Evolutionary conservation across 192 early-diverging fungal genomes (phyloP), one percentile per base, ranked within the genome.

Genomic region (Pilobolus umbonatus): DNA sequence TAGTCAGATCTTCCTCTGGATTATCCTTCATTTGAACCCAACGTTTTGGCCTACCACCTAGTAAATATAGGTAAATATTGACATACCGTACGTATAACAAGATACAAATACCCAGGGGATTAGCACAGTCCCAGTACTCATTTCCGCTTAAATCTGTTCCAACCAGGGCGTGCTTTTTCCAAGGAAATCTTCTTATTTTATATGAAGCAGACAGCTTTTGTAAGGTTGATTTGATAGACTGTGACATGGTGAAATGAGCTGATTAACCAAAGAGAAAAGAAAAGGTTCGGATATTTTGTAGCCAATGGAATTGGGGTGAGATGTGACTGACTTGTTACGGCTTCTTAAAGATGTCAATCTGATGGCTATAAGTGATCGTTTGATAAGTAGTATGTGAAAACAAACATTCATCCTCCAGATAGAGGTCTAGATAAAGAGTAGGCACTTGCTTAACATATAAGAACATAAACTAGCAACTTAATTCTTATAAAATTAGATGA

Each of bases 41-140:
- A 21, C 68, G 62, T 30, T 71, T 71, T 0, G 31, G 21, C 26
- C 68, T 32, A 31, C 68, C 68, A 4, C 46, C 68, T 70, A 25
- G 21, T 25, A 52, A 9, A 39, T 28, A 9, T 26, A 38, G 21
- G 12, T 38, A 8, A 43, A 2, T 19, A 15, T 2, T 2, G n/a
- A 8, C 8, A 31, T 25, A 29, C n/a, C 4, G 3, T 4, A 24
- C 7, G 10, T 12, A 15, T 2, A 42, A 42, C 14, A 42, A 42
- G 19, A 42, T 5, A 42, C 4, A 42, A 15, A 15, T 58, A 65
- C 64, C 64, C 44, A 65, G 30, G 0, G 68, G 68, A 32, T 65
- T 71, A 17, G 68, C 58, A 6, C 51, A 46, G 43, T 71, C 62
- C 62, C 63, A 71, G 40, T 71, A 71, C 47, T 71, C 62, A 46